These are phyloP conservation scores for Flaveria floridana DNA, from an alignment of 140 eudicot species.

Conservation along the genomic window DNA sequence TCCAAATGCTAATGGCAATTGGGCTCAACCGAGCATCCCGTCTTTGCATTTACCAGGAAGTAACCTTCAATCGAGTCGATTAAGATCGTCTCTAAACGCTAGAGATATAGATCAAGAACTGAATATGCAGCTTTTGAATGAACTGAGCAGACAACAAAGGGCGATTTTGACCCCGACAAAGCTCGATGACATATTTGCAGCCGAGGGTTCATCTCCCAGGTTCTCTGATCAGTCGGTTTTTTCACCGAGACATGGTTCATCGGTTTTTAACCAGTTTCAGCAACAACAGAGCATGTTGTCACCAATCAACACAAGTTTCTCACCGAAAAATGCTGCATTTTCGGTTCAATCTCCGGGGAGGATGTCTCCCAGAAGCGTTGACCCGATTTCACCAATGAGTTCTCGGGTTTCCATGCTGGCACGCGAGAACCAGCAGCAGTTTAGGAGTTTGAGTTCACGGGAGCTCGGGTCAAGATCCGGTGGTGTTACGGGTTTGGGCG, in stretches of 20 bases:
- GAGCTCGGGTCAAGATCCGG: slow-evolving; percentile 65
- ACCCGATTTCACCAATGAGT: slow-evolving; percentile 76
- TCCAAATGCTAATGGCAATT: slow-evolving; percentile 53
- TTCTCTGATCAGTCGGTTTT: slow-evolving; percentile 59
- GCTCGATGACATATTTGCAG: slow-evolving; percentile 68
- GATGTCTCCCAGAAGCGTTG: slow-evolving; percentile 76
- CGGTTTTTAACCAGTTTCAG: slow-evolving; percentile 72
- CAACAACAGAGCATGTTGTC: slow-evolving; percentile 70
- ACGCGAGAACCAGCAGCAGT: slow-evolving; percentile 62
- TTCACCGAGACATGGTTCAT: slow-evolving; percentile 63
- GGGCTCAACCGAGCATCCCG: slow-evolving; percentile 67
- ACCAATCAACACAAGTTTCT: slow-evolving; percentile 65
- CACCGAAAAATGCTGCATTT: slow-evolving; percentile 52
- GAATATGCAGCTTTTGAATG: slow-evolving; percentile 54
- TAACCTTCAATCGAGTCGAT: slow-evolving; percentile 69
- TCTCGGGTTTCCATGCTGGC: slow-evolving; percentile 59
- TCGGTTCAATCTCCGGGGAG: slow-evolving; percentile 56
- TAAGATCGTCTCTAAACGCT: slow-evolving; percentile 68
- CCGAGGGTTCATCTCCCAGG: slow-evolving; percentile 60
- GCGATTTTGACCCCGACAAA: slow-evolving; percentile 56
- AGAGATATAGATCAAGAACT: slow-evolving; percentile 59
- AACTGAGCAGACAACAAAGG: slow-evolving; percentile 49
- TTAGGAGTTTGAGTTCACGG: slow-evolving; percentile 78
- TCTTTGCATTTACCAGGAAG: slow-evolving; percentile 68
- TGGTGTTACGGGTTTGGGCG: slow-evolving; percentile 39